Base-by-base conservation (phyloP, 176 grass and related monocot species). In the Melocanna baccifera region DNA sequence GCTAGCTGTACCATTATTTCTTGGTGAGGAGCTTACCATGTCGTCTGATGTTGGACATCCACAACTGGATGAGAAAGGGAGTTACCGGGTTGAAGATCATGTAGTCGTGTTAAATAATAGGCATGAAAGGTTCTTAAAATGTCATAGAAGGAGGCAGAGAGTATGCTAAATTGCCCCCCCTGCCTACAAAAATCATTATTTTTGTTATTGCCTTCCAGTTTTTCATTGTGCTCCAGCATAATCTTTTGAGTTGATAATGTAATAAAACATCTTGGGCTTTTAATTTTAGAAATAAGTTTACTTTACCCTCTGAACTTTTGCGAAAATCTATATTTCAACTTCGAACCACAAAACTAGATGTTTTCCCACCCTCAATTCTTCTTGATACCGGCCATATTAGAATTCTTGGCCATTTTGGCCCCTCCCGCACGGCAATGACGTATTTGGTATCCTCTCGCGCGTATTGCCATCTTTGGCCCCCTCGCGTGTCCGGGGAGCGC, bases 81-180 rank as follows among this genome's bases (percentile, higher is more conserved):
- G 7, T 42, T 84, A 12, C 30, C 25, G 26, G 61, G 51, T 62
- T 53, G n/a, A 48, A 51, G 16, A 81, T 81, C 40, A 69, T 50
- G 14, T 85, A 68, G 9, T 36, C 41, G 19, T 79, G 76, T 74
- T 73, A 28, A 65, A 59, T 34, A 79, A 18, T 58, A 84, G 58
- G 34, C 2, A 48, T 59, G 58, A 45, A 58, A 80, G 28, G 26
- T 75, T 41, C 62, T 26, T 79, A 43, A 3, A n/a, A 76, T 87
- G 25, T 26, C 40, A 36, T 67, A 47, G 23, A 67, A 75, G 13
- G 19, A 73, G 26, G 28, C 68, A 79, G 65, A 43, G 2, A 65
- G 30, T n/a, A n/a, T 71, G 47, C 34, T 65, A 20, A 1, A 32
- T 45, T 84, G 25, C 37, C 64, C 20, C 6, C 12, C 67, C 48